Base-by-base conservation (phyloP, 495 filamentous ascomycete genomes). In the Neurospora cerealis region DNA sequence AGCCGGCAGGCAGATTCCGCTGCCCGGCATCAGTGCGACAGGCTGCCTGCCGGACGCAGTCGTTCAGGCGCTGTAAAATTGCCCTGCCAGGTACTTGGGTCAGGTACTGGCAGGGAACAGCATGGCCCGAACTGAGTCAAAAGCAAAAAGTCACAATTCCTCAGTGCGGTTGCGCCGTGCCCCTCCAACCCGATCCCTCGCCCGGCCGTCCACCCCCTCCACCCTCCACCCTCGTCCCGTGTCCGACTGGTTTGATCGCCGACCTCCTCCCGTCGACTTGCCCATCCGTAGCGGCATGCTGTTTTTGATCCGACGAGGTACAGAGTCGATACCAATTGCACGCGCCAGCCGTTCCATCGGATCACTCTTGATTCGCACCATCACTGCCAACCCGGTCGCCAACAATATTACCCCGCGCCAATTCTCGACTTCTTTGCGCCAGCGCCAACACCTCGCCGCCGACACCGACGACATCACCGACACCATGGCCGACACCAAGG, bases 401-500 rank as follows among this genome's bases (percentile, higher is more conserved):
- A n/a, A n/a, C 7, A 32, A 34, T 66, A 32, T 17, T 66, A 66
- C 54, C 54, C 24, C 54, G 54, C 54, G 54, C 54, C 54, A 17
- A 62, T 62, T 62, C 54, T 17, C 54, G 54, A 62, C 54, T 62
- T 62, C 24, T 34, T 62, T 62, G 54, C 54, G 54, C 54, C 54
- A 34, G 2, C 54, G 2, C 24, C 54, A 34, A 10, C 54, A 66
- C 54, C 54, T 34, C 54, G 54, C 54, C 28, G 54, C 5, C 54
- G 54, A 66, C 28, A 62, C 13, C 54, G 9, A 32, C 54, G 6
- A 62, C 54, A 32, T 34, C 34, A 40, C 69, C n/a, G 11, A 44
- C 17, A 24, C 19, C 72, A 73, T 17, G 21, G 69, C 69, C 38
- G 72, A 21, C 36, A 44, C 38, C 72, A 73, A 73, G 69, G 69